These are phyloP conservation scores for Eugenia klotzschiana DNA, from an alignment of 441 rosid genomes.

Conservation along the genomic window DNA sequence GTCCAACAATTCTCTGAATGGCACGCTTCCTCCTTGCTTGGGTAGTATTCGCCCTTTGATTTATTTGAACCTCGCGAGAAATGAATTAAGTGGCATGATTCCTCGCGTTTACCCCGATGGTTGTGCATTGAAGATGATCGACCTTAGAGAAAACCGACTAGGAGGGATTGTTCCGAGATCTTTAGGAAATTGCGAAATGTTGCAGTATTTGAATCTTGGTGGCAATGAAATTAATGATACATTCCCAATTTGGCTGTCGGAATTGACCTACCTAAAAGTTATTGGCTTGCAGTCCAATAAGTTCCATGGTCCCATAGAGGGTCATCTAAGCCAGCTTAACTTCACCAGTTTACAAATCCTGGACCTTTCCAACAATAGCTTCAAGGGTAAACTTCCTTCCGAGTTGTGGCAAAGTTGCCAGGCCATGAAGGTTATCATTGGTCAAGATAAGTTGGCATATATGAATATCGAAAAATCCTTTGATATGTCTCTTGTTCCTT, in stretches of 20 bases:
- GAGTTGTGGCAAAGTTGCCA: background rate
- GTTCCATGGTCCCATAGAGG: background rate
- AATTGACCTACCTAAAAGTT: background rate
- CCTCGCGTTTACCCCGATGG: fast-evolving
- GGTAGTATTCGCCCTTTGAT: background rate
- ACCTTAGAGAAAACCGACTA: background rate
- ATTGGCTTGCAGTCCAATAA: background rate
- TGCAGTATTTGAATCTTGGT: background rate
- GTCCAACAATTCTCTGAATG: background rate
- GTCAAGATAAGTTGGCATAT: background rate
- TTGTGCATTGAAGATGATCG: background rate
- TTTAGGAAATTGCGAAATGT: background rate
- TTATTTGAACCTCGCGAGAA: background rate
- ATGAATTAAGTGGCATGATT: background rate
- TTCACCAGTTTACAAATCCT: background rate
- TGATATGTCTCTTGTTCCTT: too few species aligned
- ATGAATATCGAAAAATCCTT: too few species aligned
- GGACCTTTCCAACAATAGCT: background rate
- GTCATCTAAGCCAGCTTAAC: background rate
- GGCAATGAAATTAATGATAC: background rate
- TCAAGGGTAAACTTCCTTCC: background rate
- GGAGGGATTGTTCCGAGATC: background rate
- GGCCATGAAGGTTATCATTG: background rate
- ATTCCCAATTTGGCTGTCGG: background rate
- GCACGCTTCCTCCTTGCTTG: background rate